A percentile compares a stretch with the other conserved stretches of the same genome.
These are phyloP conservation scores for Achlya hypogyna DNA, from an alignment of 352 stramenopile genomes.

Conservation along the genomic window DNA sequence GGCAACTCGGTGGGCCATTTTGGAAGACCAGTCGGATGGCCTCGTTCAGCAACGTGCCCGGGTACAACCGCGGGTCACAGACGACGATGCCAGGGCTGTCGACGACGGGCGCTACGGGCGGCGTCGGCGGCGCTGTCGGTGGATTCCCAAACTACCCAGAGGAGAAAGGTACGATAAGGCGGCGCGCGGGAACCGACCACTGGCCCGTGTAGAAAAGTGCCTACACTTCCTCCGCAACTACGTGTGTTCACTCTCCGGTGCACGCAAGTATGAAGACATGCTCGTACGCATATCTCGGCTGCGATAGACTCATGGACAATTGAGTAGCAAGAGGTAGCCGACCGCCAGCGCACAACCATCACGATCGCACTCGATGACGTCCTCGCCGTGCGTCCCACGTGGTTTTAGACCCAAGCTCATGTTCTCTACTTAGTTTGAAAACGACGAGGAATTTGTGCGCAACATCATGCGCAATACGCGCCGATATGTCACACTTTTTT, in stretches of 20 bases:
- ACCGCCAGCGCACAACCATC: conserved; percentile 71
- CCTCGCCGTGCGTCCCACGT: conserved; percentile 41
- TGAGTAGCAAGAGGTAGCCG: conserved; percentile 77
- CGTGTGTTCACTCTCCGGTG: conserved; percentile 64
- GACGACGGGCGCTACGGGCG: no score
- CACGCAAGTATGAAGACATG: conserved; percentile 73
- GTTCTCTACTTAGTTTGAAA: conserved; percentile 43
- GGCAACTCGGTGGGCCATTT: neutral
- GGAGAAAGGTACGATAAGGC: conserved; percentile 34
- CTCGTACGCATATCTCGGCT: conserved; percentile 33
- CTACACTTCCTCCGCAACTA: conserved; percentile 63
- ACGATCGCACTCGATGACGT: conserved; percentile 73
- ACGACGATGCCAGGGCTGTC: neutral
- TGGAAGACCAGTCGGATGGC: neutral
- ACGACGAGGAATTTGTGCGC: conserved; percentile 72
- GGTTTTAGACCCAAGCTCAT: neutral
- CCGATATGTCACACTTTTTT: conserved; percentile 84
- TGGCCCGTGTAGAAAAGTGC: conserved; percentile 46
- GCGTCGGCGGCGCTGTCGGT: neutral
- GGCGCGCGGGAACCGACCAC: neutral
- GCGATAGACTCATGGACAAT: neutral
- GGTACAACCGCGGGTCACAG: neutral
- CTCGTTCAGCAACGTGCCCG: neutral
- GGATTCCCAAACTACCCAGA: conserved; percentile 31
- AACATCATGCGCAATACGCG: conserved; percentile 81